Base-by-base conservation (phyloP, 139 green algal species). In the Asterochloris erici region DNA sequence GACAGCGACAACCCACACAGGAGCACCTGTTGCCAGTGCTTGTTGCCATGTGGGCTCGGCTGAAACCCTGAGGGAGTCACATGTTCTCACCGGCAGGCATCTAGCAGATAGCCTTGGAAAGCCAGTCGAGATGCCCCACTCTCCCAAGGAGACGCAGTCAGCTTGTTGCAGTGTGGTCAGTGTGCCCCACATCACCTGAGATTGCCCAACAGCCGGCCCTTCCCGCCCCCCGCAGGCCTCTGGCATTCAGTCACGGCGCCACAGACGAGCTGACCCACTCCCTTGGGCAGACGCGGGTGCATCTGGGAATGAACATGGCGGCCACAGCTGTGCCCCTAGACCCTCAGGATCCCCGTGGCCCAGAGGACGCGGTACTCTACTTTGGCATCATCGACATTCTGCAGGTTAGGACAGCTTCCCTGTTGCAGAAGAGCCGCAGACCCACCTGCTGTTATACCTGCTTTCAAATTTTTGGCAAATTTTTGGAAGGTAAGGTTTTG, bases 371-470 rank as follows among this genome's bases (percentile, higher is more conserved):
- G 23, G 91, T 98, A 79, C 79, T 98, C 27, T 94, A 94, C 86
- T 96, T 98, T 79, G 95, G 92, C 28, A 93, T 98, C 86, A 98
- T 98, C 68, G 95, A 98, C 85, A 94, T 98, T 21, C 89, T 98
- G 75, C 91, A 95, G 85, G 88, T 85, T 23, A 24, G 66, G 11
- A 62, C 26, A 17, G 11, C 9, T 9, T 23, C 12, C 17, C 38
- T 47, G 15, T n/a, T 0, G 80, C 69, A 27, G 68, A 62, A 79
- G 19, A 28, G 11, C 15, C 19, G 74, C 28, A 68, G 2, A 23
- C 17, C 17, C 66, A 21, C 21, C 17, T 71, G 17, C 66, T 26
- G 66, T 2, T 71, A 9, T 6, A 54, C 38, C 38, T 54, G 38
- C 38, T 54, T 54, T 6, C 38, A 10, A 6, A 54, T 54, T 10